Percentiles rank a stretch among this genome's conserved stretches.
phyloP scores from a whole-genome alignment of 768 basidiomycete species.

The Rhodocollybia butyracea region DNA sequence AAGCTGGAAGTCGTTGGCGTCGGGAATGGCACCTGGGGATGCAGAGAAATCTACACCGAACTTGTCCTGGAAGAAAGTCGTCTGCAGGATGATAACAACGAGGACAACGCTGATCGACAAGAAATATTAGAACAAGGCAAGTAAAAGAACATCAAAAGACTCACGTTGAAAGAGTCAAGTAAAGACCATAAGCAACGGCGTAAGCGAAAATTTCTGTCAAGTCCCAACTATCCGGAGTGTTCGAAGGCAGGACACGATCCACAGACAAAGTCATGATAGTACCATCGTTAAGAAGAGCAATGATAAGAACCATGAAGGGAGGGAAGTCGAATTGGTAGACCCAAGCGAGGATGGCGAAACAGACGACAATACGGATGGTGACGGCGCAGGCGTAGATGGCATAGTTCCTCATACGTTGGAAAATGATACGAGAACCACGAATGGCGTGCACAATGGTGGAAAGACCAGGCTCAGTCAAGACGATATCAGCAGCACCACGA shows the following conservation, averaged over 20 bases:
- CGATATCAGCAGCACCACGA: constrained; percentile 97
- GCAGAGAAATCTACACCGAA: constrained; percentile 66
- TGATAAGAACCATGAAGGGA: constrained; percentile 98
- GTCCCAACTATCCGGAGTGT: constrained; percentile 94
- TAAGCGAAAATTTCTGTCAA: constrained; percentile 94
- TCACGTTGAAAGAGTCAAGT: constrained; percentile 88
- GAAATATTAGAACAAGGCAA: constrained; percentile 6
- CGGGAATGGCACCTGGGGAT: constrained; percentile 30
- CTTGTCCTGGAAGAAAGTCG: constrained; percentile 84
- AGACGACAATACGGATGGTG: constrained; percentile 98
- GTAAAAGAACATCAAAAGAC: constrained; percentile 24
- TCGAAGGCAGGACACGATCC: constrained; percentile 92
- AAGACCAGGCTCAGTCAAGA: constrained; percentile 96
- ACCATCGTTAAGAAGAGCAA: constrained; percentile 95
- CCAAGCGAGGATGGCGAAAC: constrained; percentile 93
- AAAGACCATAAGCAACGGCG: constrained; percentile 93
- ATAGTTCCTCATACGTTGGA: constrained; percentile 99
- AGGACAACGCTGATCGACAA: constrained; percentile 57
- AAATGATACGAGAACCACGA: constrained; percentile 96
- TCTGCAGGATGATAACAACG: constrained; percentile 81
- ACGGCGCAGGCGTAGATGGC: constrained; percentile 95
- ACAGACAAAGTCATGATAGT: constrained; percentile 98
- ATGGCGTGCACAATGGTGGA: constrained; percentile 99
- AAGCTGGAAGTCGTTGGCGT: constrained; percentile 65
- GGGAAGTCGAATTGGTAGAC: constrained; percentile 98